A percentile compares a stretch with the other conserved stretches of the same genome.
These are phyloP conservation scores for Venturia pyrina DNA, from an alignment of 2,329 filamentous ascomycete species.

Conservation along the genomic window DNA sequence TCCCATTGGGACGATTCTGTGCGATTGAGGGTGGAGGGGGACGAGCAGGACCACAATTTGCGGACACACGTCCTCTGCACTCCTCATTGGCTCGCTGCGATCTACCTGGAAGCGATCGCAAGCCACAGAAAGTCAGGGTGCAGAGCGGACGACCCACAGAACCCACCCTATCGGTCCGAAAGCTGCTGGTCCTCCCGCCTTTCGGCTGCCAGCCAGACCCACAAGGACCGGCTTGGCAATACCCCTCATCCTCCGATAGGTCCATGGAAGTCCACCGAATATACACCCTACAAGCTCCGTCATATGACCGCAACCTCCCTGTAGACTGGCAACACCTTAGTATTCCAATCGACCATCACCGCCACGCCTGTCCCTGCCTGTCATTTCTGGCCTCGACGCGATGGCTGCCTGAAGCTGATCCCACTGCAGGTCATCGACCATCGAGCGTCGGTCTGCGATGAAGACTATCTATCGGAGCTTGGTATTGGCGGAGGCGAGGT, in stretches of 20 bases:
- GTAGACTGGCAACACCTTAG: no score
- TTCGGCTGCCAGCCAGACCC: background rate
- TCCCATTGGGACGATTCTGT: background rate
- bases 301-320: no score
- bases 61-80: background rate
- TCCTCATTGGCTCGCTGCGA: background rate
- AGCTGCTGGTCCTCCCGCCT: background rate
- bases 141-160: no score
- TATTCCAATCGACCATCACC: background rate
- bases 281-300: background rate
- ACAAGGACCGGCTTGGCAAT: background rate
- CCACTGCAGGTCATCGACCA: background rate
- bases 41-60: background rate
- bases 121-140: background rate
- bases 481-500: background rate
- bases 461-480: background rate
- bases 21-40: background rate
- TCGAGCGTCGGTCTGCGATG: background rate
- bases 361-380: background rate
- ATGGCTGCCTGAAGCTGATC: background rate
- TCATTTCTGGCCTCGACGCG: background rate
- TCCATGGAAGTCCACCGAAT: background rate
- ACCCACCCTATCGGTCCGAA: background rate
- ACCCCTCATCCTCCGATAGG: background rate
- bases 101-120: background rate